Base-by-base conservation (phyloP, 441 rosid genomes). In the Erodium texanum region DNA sequence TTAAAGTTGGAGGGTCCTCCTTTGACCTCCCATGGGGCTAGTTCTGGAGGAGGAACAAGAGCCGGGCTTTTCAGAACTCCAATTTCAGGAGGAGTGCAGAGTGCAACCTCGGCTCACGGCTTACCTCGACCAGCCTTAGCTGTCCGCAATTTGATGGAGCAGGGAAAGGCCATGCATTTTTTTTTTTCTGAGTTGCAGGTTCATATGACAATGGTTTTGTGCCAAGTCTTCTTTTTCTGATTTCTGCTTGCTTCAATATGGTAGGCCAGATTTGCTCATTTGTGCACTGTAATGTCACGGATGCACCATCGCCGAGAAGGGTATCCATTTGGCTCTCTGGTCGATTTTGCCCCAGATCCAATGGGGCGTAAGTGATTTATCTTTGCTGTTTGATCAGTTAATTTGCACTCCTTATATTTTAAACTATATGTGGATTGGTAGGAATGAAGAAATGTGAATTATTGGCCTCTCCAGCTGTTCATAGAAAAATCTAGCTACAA, bases 291-390 rank as follows among this genome's bases (percentile, higher is more conserved):
- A 64, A 94, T 92, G 97, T 94, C 98, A 70, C 84, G 82, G 75
- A 89, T 92, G 98, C 99, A 94, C 83, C 99, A 94, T 67, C 86
- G 98, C 20, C 80, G 99, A 73, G 89, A 88, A 83, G 98, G 99
- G 48, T 94, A 94, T 71, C 99, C 98, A n/a, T 94, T 94, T 85
- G 98, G 99, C 70, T 88, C 97, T 24, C 82, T 94, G 77, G 94
- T 94, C 7, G 99, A 94, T 70, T 94, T 94, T 80, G 97, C 92
- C 4, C 85, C 99, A 74, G 99, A 94, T 84, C 68, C 87, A 24
- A 82, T 79, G 79, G 99, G 99, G 9, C 96, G 99, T 94, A 81
- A 87, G 99, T 88, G 64, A 36, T 76, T 62, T 4, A 72, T 54
- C 62, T 18, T 54, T 54, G 3, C 24, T 54, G 19, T 54, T 18